These are phyloP conservation scores for Lithohypha guttulata DNA, from an alignment of 2,329 filamentous ascomycete species.

Conservation along the genomic window DNA sequence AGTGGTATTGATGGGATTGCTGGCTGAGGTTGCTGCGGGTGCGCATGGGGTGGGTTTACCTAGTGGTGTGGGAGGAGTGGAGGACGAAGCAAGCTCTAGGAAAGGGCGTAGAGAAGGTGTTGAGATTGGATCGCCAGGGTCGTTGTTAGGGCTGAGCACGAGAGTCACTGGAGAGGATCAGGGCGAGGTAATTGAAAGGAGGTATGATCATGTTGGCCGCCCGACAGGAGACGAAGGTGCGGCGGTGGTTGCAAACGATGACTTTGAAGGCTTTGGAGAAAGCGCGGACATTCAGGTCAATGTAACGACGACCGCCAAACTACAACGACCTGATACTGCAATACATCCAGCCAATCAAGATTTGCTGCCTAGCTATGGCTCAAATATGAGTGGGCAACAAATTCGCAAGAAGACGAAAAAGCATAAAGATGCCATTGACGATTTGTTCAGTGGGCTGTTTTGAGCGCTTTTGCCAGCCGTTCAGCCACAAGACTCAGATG, in stretches of 20 bases:
- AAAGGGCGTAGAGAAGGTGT: conserved; percentile 8
- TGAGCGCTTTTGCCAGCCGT: too few species aligned
- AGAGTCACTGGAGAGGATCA: conserved; percentile 7
- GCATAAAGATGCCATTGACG: conserved; percentile 59
- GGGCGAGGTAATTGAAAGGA: conserved; percentile 15
- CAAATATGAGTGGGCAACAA: conserved; percentile 3
- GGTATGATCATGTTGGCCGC: conserved; percentile 12
- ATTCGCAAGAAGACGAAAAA: conserved; percentile 33
- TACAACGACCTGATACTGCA: too few species aligned
- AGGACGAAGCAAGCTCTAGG: conserved; percentile 18
- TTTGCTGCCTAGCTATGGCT: background rate
- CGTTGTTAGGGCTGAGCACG: conserved; percentile 9
- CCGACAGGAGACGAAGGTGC: conserved; percentile 2
- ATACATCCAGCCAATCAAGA: background rate
- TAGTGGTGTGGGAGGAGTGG: conserved; percentile 20
- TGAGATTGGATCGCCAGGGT: conserved; percentile 1
- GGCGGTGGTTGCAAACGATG: too few species aligned
- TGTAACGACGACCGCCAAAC: too few species aligned
- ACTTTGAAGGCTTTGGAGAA: too few species aligned
- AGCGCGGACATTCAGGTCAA: too few species aligned
- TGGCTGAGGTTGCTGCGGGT: conserved; percentile 48
- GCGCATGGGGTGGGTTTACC: conserved; percentile 29
- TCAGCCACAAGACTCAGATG: too few species aligned
- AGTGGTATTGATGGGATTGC: conserved; percentile 52
- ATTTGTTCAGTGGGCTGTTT: conserved; percentile 55